Evolutionary conservation across 2,329 filamentous ascomycete genomes (phyloP), one percentile per base, ranked within the genome.

Genomic region (Cyphellophora attinorum): DNA sequence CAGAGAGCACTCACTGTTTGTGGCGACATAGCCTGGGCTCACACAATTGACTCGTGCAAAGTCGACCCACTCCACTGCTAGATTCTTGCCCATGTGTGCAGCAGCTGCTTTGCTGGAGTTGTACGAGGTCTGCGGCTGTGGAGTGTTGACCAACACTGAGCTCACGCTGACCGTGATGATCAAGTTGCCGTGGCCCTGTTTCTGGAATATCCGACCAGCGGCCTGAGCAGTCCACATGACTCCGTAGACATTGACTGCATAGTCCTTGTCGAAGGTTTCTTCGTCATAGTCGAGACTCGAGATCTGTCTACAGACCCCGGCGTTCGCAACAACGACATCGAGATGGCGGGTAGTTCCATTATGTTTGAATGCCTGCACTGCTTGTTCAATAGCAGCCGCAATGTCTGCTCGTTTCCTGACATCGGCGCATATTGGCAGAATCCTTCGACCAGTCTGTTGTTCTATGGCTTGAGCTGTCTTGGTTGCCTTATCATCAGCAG

Each of bases 241-340:
- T 3, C 59, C 58, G 33, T 61, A 54, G 3, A 61, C 44, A 31
- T 62, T 62, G 6, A 61, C 53, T 14, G 50, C 46, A 43, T 58
- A 55, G 29, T 61, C 61, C 38, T 58, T 51, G n/a, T 52, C 55
- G 55, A 56, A 65, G 39, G 61, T 52, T 11, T 55, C 51, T 4
- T 52, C 31, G 0, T 58, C 58, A 38, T 61, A 62, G 11, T 64
- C 53, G 6, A 58, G 54, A 10, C 56, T 58, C 0, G 59, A 47
- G 35, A 57, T 46, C 4, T 53, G 51, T 2, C 50, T 44, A 19
- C 51, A 51, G 16, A 62, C 58, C 1, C 65, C 65, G 1, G 64
- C 62, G 46, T 67, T 68, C 12, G 58, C 65, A 19, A 69, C 55
- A 8, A 25, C 21, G 8, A 25, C 21, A n/a, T 25, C 21, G 21